Conservation (phyloP, 352 stramenopile species). For the Elongisporangium anandrum region DNA sequence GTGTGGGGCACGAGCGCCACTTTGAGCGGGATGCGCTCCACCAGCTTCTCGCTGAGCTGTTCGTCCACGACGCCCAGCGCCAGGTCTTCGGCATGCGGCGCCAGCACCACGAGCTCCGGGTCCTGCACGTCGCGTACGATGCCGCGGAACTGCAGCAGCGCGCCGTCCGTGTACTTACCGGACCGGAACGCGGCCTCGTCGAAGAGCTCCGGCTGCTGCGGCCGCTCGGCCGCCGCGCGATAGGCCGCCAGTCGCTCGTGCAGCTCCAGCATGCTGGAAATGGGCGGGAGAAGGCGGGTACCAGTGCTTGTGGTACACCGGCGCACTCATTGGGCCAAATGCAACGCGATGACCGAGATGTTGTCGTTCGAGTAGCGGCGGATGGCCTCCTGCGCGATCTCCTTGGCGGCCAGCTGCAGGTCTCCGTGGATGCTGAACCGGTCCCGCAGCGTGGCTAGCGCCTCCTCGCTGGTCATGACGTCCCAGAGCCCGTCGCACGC, state of each 20-base stretch:
- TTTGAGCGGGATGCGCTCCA: conserved; percentile 60
- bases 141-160: conserved; percentile 57
- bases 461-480: conserved; percentile 67
- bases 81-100: conserved; percentile 5
- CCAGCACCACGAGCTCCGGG: conserved; percentile 59
- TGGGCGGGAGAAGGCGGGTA: background rate
- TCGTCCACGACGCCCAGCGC: conserved; percentile 2
- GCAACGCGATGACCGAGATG: conserved; percentile 56
- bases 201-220: conserved; percentile 28
- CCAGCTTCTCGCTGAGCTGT: conserved; percentile 22
- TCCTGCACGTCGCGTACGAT: conserved; percentile 71
- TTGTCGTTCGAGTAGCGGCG: conserved; percentile 78
- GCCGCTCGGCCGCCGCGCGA: conserved; percentile 3
- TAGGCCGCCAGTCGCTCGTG: conserved; percentile 14
- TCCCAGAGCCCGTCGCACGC: conserved; percentile 86
- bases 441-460: conserved; percentile 43
- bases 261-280: conserved; percentile 12
- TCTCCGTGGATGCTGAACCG: conserved; percentile 45
- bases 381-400: conserved; percentile 71
- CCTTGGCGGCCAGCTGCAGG: conserved; percentile 54
- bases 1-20: conserved; percentile 56
- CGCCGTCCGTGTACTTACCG: conserved; percentile 50
- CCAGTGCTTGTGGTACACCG: background rate
- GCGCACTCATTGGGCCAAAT: conserved; percentile 6
- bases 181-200: conserved; percentile 34